Evolutionary conservation across 2,329 filamentous ascomycete genomes (phyloP).

Genomic region (Xylariaceae sp.): DNA sequence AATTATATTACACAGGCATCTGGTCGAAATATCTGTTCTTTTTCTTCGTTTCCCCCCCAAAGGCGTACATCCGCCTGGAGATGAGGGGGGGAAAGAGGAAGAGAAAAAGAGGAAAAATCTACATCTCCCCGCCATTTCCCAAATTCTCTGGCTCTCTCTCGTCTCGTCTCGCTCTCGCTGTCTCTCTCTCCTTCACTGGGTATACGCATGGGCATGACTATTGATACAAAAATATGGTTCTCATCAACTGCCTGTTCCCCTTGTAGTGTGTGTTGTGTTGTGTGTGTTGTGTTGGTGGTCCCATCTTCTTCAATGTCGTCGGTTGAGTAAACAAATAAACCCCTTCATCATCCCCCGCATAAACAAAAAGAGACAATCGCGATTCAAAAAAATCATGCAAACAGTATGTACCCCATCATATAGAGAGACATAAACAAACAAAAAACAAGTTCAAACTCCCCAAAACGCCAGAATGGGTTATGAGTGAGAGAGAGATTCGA

Average conservation of each 20-base stretch:
- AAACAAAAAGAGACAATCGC: no score
- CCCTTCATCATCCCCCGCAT: constrained; percentile 10
- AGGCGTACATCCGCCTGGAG: background rate
- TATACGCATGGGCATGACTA: constrained; percentile 17
- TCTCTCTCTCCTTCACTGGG: constrained; percentile 5
- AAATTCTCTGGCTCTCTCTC: background rate
- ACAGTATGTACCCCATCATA: constrained; percentile 3
- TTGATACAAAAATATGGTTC: constrained; percentile 15
- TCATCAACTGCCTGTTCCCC: constrained; percentile 4
- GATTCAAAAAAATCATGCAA: constrained; percentile 12
- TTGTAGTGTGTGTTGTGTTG: background rate
- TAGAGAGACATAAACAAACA: constrained; percentile 7
- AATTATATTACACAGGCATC: constrained; percentile 30
- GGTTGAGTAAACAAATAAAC: background rate
- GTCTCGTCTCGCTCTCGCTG: no score
- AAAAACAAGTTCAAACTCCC: constrained; percentile 3
- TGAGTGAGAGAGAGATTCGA: constrained; percentile 16
- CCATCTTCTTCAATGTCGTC: constrained; percentile 5
- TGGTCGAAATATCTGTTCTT: constrained; percentile 24
- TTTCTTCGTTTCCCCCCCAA: constrained; percentile 2
- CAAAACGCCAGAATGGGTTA: constrained; percentile 25
- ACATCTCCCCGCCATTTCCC: constrained; percentile 1
- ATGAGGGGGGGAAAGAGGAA: background rate
- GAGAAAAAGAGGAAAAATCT: background rate
- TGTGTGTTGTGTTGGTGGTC: background rate